Evolutionary conservation across 2,329 filamentous ascomycete genomes (phyloP), one percentile per base, ranked within the genome.

Genomic region (Trichophaea hybrida): DNA sequence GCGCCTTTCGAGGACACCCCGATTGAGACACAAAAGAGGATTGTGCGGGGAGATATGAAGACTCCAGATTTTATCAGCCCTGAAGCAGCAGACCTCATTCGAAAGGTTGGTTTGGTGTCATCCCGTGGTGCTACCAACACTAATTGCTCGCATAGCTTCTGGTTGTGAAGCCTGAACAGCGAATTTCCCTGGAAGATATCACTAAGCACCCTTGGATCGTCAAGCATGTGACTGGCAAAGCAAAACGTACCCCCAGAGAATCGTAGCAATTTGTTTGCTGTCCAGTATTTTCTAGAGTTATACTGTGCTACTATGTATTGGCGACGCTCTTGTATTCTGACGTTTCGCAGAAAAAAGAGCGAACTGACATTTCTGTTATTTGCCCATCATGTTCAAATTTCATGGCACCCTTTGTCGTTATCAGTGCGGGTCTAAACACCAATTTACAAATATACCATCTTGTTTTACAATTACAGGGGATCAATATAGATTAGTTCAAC

Each of bases 1-100:
- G 93, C 93, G 13, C 93, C 93, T 0, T 98, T 98, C 69, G 93
- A 98, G 73, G 93, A 97, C 69, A 93, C 88, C 1, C 88, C 88
- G 4, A 81, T 91, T 64, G 94, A 95, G 87, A 98, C 93, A 32
- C 89, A 95, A 67, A 78, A 88, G 67, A 83, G 90, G 69, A 98
- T 98, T 72, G 81, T 84, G 4, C 78, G 88, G 67, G 88, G 85
- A 34, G 93, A 97, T 69, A 96, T 97, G 88, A 85, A 85, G 0
- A 83, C 97, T 53, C 93, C 93, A 3, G 83, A 81, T 6, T 97
- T 91, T 71, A 85, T 98, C 60, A 95, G 88, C 71, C 75, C 86
- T 0, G 93, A 97, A 74, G 93, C 90, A 48, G 85, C 79, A 69
- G 91, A 98, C 71, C 75, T 98, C 64, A 97, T 98, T 67, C 94